These are phyloP conservation scores for Nicotiana paniculata DNA, from an alignment of 257 asterid genomes.

Conservation along the genomic window DNA sequence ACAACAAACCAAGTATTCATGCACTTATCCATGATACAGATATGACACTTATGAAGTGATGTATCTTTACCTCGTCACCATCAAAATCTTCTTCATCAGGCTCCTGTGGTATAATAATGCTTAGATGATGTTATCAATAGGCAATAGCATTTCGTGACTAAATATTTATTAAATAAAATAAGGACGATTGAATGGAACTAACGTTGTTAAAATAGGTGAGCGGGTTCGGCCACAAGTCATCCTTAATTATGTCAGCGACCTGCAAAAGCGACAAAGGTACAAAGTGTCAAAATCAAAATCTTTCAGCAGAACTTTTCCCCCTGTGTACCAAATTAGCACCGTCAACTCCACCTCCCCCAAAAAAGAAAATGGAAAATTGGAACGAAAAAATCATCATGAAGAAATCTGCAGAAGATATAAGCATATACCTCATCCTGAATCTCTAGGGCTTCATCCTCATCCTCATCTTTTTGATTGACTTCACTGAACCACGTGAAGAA, in stretches of 20 bases:
- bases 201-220: conserved; percentile 48
- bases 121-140: not conserved
- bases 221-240: conserved; percentile 63
- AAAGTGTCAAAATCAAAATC: not conserved
- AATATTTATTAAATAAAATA: not conserved
- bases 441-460: conserved; percentile 36
- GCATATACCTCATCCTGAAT: conserved; percentile 74
- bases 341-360: not conserved
- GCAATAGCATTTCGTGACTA: not conserved
- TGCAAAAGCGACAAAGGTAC: not conserved
- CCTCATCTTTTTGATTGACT: conserved; percentile 50
- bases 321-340: not conserved
- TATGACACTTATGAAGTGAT: not conserved
- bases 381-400: not conserved
- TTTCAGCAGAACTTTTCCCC: not conserved
- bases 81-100: conserved; percentile 41
- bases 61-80: conserved; percentile 30
- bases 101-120: conserved; percentile 16
- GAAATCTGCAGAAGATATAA: not conserved
- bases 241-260: conserved; percentile 64
- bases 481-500: conserved; percentile 80
- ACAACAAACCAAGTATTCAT: not conserved
- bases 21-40: not conserved
- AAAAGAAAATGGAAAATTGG: not conserved
- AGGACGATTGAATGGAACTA: conserved; percentile 1